Base-by-base conservation (phyloP, 176 grass and related monocot species). In the Echinochloa phyllopogon region DNA sequence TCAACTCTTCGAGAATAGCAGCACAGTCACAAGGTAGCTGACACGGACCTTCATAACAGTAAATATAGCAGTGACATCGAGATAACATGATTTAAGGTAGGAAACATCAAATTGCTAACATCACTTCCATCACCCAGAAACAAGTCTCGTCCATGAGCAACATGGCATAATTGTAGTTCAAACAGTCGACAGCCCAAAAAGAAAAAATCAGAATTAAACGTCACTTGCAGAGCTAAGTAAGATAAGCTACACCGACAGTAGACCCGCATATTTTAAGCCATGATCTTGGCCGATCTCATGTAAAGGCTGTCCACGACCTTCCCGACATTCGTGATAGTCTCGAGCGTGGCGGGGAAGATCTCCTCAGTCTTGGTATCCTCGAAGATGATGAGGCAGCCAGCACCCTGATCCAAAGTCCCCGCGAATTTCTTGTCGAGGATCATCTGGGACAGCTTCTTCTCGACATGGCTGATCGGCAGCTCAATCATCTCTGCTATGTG, bases 401-500 rank as follows among this genome's bases (percentile, higher is more conserved):
- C 90, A 8, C 94, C 92, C 36, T 97, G 94, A 74, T 94, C 92
- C 53, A 94, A 85, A 1, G 92, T 94, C 42, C 94, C 94, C 12
- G 92, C 90, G 42, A 94, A 94, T 56, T 94, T 97, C 83, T 94
- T 97, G 86, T 97, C 94, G 0, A 94, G 73, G 83, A 97, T 97
- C 92, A 92, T 92, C 80, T 94, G 94, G 6, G 87, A 94, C 20
- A 97, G 72, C 62, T 97, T 97, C 79, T 92, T 97, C 86, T 94
- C 94, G 10, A 97, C 94, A 75, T 92, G 89, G 48, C 74, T 83
- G 1, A 94, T 71, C 1, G 89, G 87, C 92, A 97, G 75, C 78
- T 92, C 94, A 8, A 92, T 92, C 92, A 92, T 90, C 80, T 88
- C 85, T 4, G 94, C 92, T 14, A 97, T 74, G 56, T 90, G 92